Evolutionary conservation across 2,329 filamentous ascomycete genomes (phyloP).

Genomic region (Mycosphaerella arachidis): DNA sequence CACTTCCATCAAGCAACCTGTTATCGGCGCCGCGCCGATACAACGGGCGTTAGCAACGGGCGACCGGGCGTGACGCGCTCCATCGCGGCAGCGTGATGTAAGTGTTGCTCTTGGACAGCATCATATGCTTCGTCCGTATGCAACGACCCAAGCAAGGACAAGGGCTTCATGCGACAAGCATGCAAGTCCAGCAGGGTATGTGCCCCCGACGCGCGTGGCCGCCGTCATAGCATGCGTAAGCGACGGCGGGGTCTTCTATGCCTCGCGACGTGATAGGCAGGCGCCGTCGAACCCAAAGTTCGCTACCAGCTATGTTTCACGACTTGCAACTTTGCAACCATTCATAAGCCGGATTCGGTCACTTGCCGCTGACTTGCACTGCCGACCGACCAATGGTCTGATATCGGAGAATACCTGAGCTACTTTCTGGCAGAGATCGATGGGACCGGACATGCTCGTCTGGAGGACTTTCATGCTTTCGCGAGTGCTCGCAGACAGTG

Average conservation of each 20-base stretch:
- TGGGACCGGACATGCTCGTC: too few species aligned
- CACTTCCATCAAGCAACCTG: background rate
- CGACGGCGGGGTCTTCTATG: background rate
- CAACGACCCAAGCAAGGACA: background rate
- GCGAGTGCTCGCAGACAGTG: too few species aligned
- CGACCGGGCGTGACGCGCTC: background rate
- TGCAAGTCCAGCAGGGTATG: background rate
- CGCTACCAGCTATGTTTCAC: constrained; percentile 7
- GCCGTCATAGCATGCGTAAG: constrained; percentile 5
- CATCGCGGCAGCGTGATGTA: background rate
- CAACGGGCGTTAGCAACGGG: background rate
- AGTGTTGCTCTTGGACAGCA: background rate
- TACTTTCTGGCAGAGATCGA: background rate
- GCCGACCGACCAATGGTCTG: constrained; percentile 6
- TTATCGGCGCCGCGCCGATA: background rate
- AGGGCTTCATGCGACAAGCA: background rate
- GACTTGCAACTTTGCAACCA: background rate
- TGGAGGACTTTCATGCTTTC: too few species aligned
- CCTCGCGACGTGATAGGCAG: background rate
- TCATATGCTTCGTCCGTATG: background rate
- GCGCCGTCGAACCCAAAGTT: background rate
- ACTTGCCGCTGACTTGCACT: constrained; percentile 1
- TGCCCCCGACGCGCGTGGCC: constrained; percentile 1
- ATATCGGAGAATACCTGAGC: constrained; percentile 6
- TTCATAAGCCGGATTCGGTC: background rate